Percentiles rank a stretch among this genome's conserved stretches.
Conservation (phyloP, 2,329 filamentous ascomycete genomes). For the Pezicula rhizophila region DNA sequence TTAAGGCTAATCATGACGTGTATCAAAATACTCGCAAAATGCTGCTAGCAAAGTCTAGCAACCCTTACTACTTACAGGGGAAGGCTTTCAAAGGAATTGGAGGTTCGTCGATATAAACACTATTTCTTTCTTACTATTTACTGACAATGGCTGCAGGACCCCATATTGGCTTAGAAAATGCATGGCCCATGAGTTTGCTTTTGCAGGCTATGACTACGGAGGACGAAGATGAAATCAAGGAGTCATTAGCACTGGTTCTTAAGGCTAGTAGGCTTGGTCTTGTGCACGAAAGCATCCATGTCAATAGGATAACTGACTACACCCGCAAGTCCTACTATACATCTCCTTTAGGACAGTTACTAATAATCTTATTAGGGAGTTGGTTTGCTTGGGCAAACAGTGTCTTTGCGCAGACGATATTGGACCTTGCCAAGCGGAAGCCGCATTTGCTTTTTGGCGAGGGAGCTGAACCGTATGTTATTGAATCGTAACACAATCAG, state of each 20-base stretch:
- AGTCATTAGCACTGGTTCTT: constrained; percentile 68
- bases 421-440: constrained; percentile 84
- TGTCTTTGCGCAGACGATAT: constrained; percentile 86
- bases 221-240: constrained; percentile 73
- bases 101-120: constrained; percentile 43
- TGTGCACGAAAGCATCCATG: constrained; percentile 88
- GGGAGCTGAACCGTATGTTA: constrained; percentile 51
- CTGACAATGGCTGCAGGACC: constrained; percentile 36
- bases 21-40: constrained; percentile 87
- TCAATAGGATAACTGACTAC: constrained; percentile 62
- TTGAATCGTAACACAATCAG: constrained; percentile 15
- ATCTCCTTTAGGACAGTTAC: constrained; percentile 1
- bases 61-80: constrained; percentile 84
- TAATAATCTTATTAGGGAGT: constrained; percentile 41
- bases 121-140: not conserved
- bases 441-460: constrained; percentile 78
- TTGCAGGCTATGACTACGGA: constrained; percentile 86
- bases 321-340: constrained; percentile 52
- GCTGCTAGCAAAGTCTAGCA: constrained; percentile 39
- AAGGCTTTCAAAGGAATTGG: constrained; percentile 80
- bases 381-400: constrained; percentile 99
- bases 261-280: constrained; percentile 70
- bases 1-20: constrained; percentile 54
- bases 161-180: constrained; percentile 77
- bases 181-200: constrained; percentile 95